Evolutionary conservation across 2,329 filamentous ascomycete genomes (phyloP), one percentile per base, ranked within the genome.

Genomic region (Aspergillus amoenus): DNA sequence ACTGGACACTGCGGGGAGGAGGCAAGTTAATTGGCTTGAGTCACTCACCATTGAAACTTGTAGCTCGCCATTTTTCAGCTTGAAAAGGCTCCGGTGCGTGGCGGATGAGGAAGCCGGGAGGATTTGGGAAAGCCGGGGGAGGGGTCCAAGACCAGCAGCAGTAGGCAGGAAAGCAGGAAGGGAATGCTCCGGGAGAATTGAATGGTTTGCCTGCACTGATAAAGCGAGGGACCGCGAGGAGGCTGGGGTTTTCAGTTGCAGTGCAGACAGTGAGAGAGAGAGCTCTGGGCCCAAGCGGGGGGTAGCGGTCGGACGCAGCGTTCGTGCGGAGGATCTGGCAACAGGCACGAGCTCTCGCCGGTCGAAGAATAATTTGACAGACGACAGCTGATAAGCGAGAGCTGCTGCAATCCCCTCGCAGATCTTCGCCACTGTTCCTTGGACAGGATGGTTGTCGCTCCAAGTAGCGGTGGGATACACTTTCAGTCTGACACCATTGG

Each of bases 11-110:
- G 34, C 34, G 15, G 34, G 15, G 12, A 37, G 34, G 18, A 44
- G 22, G 43, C 21, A 45, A 45, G 43, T 39, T 42, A 56, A 56
- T 43, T 51, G 34, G 17, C 30, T 18, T 34, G 37, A 52, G 32
- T 48, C 43, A 71, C 72, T 68, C 60, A 75, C 72, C 73, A 75
- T 65, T 66, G 66, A 55, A 75, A 75, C n/a, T 66, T 70, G 64
- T 67, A 74, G 52, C 62, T 71, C 39, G 69, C 68, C 72, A 74
- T 74, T 39, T 55, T 61, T n/a, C 37, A 12, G 46, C 52, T 44
- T 40, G 24, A 32, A 4, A 50, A 48, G 18, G 40, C 42, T 50
- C 15, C n/a, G 30, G 50, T 37, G 24, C 42, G 57, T 34, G 12
- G 18, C 44, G 15, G 27, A 18, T 21, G 44, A 18, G 18, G 24